Percentiles rank a stretch among this genome's conserved stretches.
Conservation (phyloP, 345 rosid species). For the Rhodomyrtus tomentosa region DNA sequence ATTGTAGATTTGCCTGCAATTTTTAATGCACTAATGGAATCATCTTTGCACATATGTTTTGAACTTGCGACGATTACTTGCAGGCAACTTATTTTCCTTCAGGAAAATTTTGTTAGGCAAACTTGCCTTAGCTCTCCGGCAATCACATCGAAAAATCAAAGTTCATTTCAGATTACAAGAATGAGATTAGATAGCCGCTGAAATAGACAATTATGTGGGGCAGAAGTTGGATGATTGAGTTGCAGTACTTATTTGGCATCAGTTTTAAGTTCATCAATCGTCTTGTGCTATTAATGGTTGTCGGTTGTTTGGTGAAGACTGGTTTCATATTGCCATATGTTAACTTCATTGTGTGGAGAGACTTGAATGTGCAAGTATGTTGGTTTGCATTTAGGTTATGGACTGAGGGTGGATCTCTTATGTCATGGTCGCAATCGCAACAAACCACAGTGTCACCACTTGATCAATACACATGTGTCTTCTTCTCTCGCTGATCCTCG, state of each 20-base stretch:
- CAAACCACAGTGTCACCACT: neutral
- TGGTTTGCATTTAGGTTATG: neutral
- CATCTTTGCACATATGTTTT: neutral
- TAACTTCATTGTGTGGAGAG: neutral
- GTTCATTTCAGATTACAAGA: neutral
- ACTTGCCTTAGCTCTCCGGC: neutral
- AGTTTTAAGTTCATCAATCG: neutral
- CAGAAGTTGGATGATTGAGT: neutral
- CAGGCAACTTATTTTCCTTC: neutral
- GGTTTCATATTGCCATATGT: neutral
- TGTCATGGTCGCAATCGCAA: neutral
- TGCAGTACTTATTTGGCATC: neutral
- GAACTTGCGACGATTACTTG: neutral
- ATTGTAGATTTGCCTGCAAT: neutral
- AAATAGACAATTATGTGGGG: neutral
- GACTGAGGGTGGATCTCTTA: neutral
- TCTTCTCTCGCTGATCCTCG: neutral
- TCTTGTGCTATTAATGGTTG: neutral
- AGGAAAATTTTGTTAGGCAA: neutral
- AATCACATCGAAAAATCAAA: neutral
- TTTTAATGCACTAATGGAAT: neutral
- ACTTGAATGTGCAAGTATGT: neutral
- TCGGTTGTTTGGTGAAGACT: neutral
- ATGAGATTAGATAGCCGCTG: neutral
- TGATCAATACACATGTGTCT: neutral